Evolutionary conservation across 225 moss, liverwort and hornwort species (phyloP), one percentile per base, ranked within the genome.

Genomic region (Marchantia polymorpha): DNA sequence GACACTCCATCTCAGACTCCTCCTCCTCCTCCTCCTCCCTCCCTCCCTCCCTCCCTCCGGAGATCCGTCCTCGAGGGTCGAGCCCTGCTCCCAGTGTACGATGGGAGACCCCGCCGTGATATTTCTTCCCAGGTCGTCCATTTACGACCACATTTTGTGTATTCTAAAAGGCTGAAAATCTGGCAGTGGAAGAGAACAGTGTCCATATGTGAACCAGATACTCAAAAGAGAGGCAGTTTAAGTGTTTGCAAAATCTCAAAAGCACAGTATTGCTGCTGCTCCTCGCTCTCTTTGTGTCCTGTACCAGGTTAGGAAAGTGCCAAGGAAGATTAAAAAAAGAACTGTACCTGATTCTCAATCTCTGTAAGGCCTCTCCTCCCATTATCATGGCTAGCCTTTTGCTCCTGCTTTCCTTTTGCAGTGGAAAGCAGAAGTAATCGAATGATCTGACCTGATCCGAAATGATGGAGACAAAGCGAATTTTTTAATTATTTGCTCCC

Each of bases 51-150:
- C 55, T 1, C 56, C 56, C 14, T 56, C 56, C 9, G 56, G 39
- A 31, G 66, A 3, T 66, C 66, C 66, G 29, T 26, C 46, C 68
- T 69, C 46, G 68, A 69, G 31, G 68, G 68, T 69, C 31, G 68
- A 31, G 68, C 68, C 15, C 15, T n/a, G n/a, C n/a, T 3, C 14
- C 39, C 12, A 7, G 26, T 26, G 64, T 64, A 64, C 64, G 64
- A 12, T 26, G 25, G 13, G 16, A 25, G 12, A 26, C 64, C 23
- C 39, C 31, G 68, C 39, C 14, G 46, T 39, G 68, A 69, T 69
- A 69, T 69, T 69, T 69, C 39, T 39, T 29, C 39, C 2, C 39
- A 15, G 30, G 39, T 39, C 39, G 2, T 1, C 0, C 56, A 56
- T 12, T 56, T 56, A 13, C 19, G 56, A 56, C 56, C 56, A 56